Conservation (phyloP, 2,329 filamentous ascomycete genomes). For the Cadophora luteo-olivacea region DNA sequence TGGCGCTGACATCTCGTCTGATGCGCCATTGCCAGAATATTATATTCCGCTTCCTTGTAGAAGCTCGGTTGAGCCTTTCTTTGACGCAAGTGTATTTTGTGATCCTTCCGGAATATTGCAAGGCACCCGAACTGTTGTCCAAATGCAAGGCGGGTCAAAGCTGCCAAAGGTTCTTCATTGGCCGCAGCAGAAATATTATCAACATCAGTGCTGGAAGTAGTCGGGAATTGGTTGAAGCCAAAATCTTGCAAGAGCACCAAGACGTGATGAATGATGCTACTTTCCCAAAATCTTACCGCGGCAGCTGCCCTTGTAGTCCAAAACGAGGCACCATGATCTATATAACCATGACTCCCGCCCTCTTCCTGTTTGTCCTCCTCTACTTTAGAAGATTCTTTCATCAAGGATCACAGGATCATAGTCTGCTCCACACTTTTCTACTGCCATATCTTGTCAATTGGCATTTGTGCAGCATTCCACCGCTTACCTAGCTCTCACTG, state of each 20-base stretch:
- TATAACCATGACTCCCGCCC: neutral
- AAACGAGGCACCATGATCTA: neutral
- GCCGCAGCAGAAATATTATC: neutral
- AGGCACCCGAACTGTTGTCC: too few relatives aligned
- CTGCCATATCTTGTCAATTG: too few relatives aligned
- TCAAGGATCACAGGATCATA: too few relatives aligned
- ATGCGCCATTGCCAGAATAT: neutral
- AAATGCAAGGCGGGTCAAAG: too few relatives aligned
- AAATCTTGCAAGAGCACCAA: neutral
- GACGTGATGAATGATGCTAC: neutral
- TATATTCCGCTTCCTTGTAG: neutral
- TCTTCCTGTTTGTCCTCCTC: neutral
- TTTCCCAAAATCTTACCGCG: neutral
- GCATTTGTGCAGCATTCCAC: too few relatives aligned
- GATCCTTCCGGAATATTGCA: too few relatives aligned
- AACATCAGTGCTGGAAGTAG: neutral
- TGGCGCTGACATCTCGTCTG: neutral
- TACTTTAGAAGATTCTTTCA: neutral
- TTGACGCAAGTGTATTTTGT: too few relatives aligned
- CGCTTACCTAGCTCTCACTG: too few relatives aligned
- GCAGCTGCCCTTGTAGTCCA: neutral
- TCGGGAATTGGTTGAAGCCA: neutral
- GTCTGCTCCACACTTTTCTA: too few relatives aligned
- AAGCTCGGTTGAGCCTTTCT: neutral
- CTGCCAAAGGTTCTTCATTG: neutral